A percentile compares a stretch with the other conserved stretches of the same genome.
phyloP scores from a whole-genome alignment of 1,284 basidiomycete species.

The Gymnopus androsaceus region DNA sequence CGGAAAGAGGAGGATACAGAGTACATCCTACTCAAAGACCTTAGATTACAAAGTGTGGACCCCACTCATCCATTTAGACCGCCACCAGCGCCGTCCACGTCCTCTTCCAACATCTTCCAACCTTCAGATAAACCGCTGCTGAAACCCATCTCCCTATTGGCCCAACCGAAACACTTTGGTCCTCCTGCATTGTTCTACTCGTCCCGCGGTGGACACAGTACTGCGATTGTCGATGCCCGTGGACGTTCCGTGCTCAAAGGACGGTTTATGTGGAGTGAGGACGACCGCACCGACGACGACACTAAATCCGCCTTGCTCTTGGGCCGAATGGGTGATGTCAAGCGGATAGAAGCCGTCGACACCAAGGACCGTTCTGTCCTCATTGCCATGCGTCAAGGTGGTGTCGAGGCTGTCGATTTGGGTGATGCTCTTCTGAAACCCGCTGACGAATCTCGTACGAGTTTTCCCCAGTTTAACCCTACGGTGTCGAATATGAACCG shows the following conservation, averaged over 20 bases:
- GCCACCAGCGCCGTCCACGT: conserved; percentile 30
- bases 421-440: conserved; percentile 74
- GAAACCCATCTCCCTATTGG: conserved; percentile 75
- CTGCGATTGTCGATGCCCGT: conserved; percentile 79
- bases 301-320: conserved; percentile 31
- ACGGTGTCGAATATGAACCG: conserved; percentile 62
- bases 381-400: conserved; percentile 80
- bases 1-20: conserved; percentile 71
- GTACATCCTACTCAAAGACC: conserved; percentile 68
- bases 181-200: conserved; percentile 87
- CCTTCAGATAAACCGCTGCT: conserved; percentile 62
- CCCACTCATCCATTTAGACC: conserved; percentile 75
- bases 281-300: conserved; percentile 56
- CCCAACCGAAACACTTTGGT: conserved; percentile 80
- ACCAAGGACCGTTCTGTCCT: conserved; percentile 70
- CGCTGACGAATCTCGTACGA: conserved; percentile 71
- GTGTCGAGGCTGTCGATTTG: conserved; percentile 76
- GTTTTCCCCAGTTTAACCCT: conserved; percentile 66
- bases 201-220: conserved; percentile 81
- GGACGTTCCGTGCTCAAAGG: conserved; percentile 81
- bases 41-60: conserved; percentile 73
- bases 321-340: conserved; percentile 72
- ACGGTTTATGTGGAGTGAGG: conserved; percentile 73
- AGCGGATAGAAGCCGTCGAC: conserved; percentile 77
- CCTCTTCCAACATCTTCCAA: conserved; percentile 21